These are phyloP conservation scores for Phylloporus arenicola DNA, from an alignment of 768 basidiomycete species.

Conservation along the genomic window DNA sequence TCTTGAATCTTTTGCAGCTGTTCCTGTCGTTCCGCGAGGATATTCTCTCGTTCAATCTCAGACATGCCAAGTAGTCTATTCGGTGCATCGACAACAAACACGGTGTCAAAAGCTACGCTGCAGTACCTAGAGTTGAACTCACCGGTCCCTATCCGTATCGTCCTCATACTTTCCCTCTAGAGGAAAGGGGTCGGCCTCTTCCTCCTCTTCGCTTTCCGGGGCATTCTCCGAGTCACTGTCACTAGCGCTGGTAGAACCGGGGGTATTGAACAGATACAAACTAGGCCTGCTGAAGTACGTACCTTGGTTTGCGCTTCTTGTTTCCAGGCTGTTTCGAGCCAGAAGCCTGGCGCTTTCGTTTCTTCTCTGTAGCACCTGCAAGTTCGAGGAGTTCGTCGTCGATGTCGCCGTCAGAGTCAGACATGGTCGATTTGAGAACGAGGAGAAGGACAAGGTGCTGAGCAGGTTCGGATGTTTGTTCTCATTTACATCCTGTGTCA, in stretches of 20 bases:
- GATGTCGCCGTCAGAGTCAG: slow-evolving; percentile 48
- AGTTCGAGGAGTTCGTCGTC: slow-evolving; percentile 78
- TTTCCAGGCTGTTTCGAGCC: slow-evolving; percentile 39
- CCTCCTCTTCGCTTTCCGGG: slow-evolving; percentile 60
- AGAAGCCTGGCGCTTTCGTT: slow-evolving; percentile 54
- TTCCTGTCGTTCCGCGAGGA: slow-evolving; percentile 74
- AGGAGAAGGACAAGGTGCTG: slow-evolving; percentile 2
- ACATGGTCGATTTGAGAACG: slow-evolving; percentile 31
- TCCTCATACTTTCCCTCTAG: slow-evolving; percentile 89
- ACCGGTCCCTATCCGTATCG: slow-evolving; percentile 79
- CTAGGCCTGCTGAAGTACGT: slow-evolving; percentile 27
- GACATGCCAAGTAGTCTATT: slow-evolving; percentile 70
- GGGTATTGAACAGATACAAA: not conserved
- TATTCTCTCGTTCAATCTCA: slow-evolving; percentile 86
- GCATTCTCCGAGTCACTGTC: slow-evolving; percentile 47
- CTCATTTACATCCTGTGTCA: slow-evolving; percentile 12
- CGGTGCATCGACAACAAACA: slow-evolving; percentile 1
- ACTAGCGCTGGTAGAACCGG: slow-evolving; percentile 29
- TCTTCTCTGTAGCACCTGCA: slow-evolving; percentile 63
- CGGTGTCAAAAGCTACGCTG: slow-evolving; percentile 25
- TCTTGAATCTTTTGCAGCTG: slow-evolving; percentile 74
- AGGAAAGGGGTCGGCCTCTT: slow-evolving; percentile 69
- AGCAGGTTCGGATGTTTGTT: slow-evolving; percentile 14
- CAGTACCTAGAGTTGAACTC: slow-evolving; percentile 34
- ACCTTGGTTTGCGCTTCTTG: slow-evolving; percentile 75